phyloP scores from a whole-genome alignment of 1,139 yeast genomes.

The Hansenula lynferdii region DNA sequence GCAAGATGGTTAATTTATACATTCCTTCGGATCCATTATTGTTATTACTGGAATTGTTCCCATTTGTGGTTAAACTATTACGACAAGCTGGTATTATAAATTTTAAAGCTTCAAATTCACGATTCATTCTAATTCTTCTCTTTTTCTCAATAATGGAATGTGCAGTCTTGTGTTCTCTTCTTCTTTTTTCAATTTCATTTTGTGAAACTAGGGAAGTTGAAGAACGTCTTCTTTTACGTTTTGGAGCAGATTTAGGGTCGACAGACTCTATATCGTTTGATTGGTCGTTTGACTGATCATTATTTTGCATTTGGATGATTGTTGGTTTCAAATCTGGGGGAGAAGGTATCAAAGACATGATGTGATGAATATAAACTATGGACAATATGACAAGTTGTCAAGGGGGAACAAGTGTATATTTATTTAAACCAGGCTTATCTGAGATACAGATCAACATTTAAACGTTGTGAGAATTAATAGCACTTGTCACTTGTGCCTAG shows the following conservation, averaged over 20 bases:
- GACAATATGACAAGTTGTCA: no score
- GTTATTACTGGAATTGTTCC: no score
- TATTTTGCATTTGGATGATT: constrained; percentile 49
- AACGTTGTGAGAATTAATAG: no score
- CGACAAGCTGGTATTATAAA: constrained; percentile 77
- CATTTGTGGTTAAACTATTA: constrained; percentile 27
- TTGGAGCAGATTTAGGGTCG: constrained; percentile 15
- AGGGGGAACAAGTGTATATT: no score
- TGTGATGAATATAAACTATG: no score
- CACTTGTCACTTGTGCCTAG: no score
- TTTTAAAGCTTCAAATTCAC: constrained; percentile 79
- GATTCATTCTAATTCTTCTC: constrained; percentile 70
- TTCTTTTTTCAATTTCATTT: constrained; percentile 50
- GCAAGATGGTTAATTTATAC: constrained; percentile 76
- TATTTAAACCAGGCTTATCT: no score
- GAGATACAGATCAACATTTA: no score
- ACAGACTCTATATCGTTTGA: no score
- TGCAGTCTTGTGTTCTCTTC: constrained; percentile 53
- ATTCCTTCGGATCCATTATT: constrained; percentile 49
- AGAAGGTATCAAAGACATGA: constrained; percentile 33
- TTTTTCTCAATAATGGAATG: constrained; percentile 81
- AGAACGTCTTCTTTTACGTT: constrained; percentile 42
- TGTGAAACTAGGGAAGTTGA: constrained; percentile 36
- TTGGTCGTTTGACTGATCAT: no score
- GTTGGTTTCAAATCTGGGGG: constrained; percentile 64